These are phyloP conservation scores for Aspergillus coremiiformis DNA, from an alignment of 495 filamentous ascomycete species.

Conservation along the genomic window DNA sequence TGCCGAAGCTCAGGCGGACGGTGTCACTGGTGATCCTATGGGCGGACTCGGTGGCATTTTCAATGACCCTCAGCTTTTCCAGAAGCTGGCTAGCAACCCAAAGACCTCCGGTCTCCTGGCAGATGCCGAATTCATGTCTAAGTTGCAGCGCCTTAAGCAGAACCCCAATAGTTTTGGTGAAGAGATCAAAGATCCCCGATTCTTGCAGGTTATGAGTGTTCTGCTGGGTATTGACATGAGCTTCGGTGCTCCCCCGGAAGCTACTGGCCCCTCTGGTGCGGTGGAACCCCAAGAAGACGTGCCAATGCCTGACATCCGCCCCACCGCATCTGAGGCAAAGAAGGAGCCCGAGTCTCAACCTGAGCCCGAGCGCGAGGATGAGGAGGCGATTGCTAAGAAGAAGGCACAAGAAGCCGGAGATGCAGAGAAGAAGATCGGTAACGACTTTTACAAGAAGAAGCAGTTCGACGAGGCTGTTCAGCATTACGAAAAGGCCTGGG, in stretches of 20 bases:
- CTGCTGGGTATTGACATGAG: constrained; percentile 91
- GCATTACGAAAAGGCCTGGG: constrained; percentile 95
- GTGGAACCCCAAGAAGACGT: constrained; percentile 63
- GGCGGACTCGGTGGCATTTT: constrained; percentile 85
- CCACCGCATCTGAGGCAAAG: constrained; percentile 40
- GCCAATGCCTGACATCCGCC: constrained; percentile 65
- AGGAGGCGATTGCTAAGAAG: constrained; percentile 73
- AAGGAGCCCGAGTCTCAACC: constrained; percentile 60
- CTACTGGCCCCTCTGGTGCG: constrained; percentile 30
- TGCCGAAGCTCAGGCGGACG: constrained; percentile 62
- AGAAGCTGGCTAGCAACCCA: constrained; percentile 88
- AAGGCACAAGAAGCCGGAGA: constrained; percentile 91
- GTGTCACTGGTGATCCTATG: constrained; percentile 56
- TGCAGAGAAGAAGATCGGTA: constrained; percentile 89
- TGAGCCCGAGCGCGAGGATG: constrained; percentile 59
- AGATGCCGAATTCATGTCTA: constrained; percentile 82
- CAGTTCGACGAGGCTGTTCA: constrained; percentile 90
- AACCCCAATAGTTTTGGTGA: constrained; percentile 74
- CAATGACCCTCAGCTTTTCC: constrained; percentile 78
- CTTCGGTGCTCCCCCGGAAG: constrained; percentile 56
- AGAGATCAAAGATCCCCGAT: constrained; percentile 79
- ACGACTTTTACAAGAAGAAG: constrained; percentile 95
- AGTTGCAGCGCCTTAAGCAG: constrained; percentile 69
- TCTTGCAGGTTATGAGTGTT: constrained; percentile 91
- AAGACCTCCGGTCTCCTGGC: constrained; percentile 83